These are phyloP conservation scores for Fusarium proliferatum DNA, from an alignment of 2,329 filamentous ascomycete genomes.

Conservation along the genomic window DNA sequence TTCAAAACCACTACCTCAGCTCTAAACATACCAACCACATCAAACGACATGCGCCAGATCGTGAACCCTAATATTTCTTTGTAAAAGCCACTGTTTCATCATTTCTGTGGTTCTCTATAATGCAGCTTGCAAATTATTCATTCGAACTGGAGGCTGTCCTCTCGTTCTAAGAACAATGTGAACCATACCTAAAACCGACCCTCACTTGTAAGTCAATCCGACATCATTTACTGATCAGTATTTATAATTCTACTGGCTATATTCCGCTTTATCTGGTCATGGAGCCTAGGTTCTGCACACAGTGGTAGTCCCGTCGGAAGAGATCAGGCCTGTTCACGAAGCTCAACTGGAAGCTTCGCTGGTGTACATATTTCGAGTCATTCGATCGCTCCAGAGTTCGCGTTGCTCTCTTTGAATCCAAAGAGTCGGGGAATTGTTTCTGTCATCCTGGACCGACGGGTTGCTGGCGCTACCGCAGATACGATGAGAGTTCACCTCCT, in stretches of 20 bases:
- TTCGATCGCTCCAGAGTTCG: background rate
- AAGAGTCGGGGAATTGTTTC: background rate
- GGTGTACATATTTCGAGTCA: too few relatives aligned
- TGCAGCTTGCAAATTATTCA: background rate
- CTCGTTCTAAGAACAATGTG: background rate
- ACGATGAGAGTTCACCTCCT: too few relatives aligned
- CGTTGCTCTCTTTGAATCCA: background rate
- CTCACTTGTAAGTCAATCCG: background rate
- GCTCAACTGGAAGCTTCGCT: background rate
- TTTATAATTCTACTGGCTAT: fast-evolving
- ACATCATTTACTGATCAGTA: background rate
- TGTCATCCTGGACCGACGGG: background rate
- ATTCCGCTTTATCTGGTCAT: background rate
- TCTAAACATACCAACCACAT: background rate
- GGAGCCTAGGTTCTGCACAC: background rate
- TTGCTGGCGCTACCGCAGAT: background rate
- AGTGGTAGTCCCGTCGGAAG: background rate
- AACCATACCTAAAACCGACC: background rate
- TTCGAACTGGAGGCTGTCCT: background rate
- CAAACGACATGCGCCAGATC: background rate
- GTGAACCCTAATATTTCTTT: too few relatives aligned
- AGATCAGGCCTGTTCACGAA: background rate
- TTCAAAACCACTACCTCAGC: background rate
- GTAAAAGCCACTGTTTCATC: background rate
- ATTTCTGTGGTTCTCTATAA: background rate